Evolutionary conservation across 2,329 filamentous ascomycete species (phyloP), one percentile per base, ranked within the genome.

Genomic region (Sclerotinia trifoliorum): DNA sequence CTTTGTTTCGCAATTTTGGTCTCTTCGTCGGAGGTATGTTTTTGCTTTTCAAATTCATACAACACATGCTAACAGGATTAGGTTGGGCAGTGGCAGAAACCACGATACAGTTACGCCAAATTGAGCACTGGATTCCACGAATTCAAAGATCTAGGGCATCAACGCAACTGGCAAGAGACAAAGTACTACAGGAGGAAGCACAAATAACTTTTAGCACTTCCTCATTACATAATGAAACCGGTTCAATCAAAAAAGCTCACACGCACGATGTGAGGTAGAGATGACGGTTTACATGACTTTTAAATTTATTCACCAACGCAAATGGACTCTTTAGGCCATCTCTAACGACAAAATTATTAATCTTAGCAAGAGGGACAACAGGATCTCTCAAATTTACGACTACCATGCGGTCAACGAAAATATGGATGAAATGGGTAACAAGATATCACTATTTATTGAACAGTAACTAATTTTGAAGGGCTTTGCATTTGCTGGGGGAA

Each of bases 1-100:
- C 73, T 29, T 32, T 75, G 10, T 26, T 60, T 26, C 70, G 71
- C 11, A 77, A 77, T 57, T 51, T 60, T 57, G 66, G 49, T 11
- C 68, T 75, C 8, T 46, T 71, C n/a, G 54, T 73, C 32, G 66
- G 61, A 54, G 73, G 73, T 74, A 65, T 58, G 70, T 66, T 54
- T 51, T 29, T 46, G 7, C 15, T 5, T 42, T 13, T 8, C 10
- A 17, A 24, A 3, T 42, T 15, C 32, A 19, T 17, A 26, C 8
- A 19, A 44, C 42, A 17, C 1, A 21, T 68, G 44, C 66, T 68
- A 48, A 68, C 26, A 42, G 5, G 44, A 65, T 29, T 52, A 68
- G 66, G 66, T 2, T 68, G 61, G 51, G 52, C 35, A 39, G 29
- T 65, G 24, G 66, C 60, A 49, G 66, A 68, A 58, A 48, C 60